phyloP scores from a whole-genome alignment of 2,329 filamentous ascomycete genomes.

The Pseudophaeomoniella oleicola region DNA sequence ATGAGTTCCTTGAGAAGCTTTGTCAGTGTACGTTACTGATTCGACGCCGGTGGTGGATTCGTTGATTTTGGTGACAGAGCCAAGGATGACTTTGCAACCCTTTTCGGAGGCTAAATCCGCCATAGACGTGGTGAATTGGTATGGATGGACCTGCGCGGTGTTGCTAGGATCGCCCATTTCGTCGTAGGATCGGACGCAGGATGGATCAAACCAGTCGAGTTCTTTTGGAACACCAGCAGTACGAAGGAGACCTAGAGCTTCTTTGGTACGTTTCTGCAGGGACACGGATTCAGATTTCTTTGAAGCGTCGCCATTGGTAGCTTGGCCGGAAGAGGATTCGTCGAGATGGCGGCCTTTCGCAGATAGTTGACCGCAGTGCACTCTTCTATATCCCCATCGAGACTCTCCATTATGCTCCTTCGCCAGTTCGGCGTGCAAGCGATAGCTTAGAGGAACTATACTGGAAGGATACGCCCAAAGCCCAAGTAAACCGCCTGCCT shows the following conservation, averaged over 20 bases:
- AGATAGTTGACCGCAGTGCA: constrained; percentile 58
- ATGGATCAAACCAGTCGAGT: constrained; percentile 68
- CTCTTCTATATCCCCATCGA: constrained; percentile 72
- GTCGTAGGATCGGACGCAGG: constrained; percentile 54
- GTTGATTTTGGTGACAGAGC: constrained; percentile 55
- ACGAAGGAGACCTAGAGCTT: constrained; percentile 34
- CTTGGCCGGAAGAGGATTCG: constrained; percentile 13
- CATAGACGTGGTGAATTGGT: constrained; percentile 76
- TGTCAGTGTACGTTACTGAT: constrained; percentile 48
- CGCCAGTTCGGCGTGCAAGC: constrained; percentile 71
- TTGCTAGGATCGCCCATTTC: constrained; percentile 69
- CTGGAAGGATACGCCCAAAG: constrained; percentile 80
- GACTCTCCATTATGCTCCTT: constrained; percentile 63
- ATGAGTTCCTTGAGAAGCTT: constrained; percentile 30
- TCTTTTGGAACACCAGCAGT: constrained; percentile 56
- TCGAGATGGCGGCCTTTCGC: constrained; percentile 30
- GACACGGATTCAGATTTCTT: constrained; percentile 27
- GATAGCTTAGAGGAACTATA: constrained; percentile 75
- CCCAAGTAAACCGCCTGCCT: constrained; percentile 80
- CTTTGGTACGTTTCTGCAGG: constrained; percentile 37
- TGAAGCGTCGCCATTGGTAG: constrained; percentile 11
- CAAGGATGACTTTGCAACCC: constrained; percentile 53
- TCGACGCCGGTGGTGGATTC: constrained; percentile 33
- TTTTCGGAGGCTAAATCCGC: constrained; percentile 57
- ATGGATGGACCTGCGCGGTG: constrained; percentile 89